Percentiles rank a stretch among this genome's conserved stretches.
These are phyloP conservation scores for Atractiella rhizophila DNA, from an alignment of 768 basidiomycete species.

Conservation along the genomic window DNA sequence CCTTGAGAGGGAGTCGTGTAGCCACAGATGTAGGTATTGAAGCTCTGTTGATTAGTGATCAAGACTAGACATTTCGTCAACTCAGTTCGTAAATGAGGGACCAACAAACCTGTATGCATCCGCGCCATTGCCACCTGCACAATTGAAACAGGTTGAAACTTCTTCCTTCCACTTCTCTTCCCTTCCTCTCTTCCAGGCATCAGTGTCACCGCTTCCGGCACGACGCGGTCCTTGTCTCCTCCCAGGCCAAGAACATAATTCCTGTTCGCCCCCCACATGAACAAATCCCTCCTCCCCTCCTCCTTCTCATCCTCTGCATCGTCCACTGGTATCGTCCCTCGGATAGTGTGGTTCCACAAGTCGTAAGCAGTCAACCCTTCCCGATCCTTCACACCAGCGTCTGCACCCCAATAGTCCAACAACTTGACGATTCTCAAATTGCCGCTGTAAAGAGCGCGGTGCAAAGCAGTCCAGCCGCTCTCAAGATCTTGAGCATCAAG, in stretches of 20 bases:
- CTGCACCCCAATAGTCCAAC: conserved; percentile 45
- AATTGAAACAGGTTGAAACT: conserved; percentile 38
- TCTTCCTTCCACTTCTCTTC: conserved; percentile 15
- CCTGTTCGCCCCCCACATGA: conserved; percentile 67
- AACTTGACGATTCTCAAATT: conserved; percentile 32
- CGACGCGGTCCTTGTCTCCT: conserved; percentile 47
- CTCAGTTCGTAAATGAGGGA: too few species aligned
- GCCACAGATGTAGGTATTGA: conserved; percentile 63
- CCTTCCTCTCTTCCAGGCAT: too few species aligned
- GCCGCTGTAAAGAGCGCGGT: conserved; percentile 39
- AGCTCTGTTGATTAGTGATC: conserved; percentile 42
- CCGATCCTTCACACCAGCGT: not conserved
- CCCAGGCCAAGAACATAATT: conserved; percentile 73
- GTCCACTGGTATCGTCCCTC: conserved; percentile 37
- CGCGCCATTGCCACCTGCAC: conserved; percentile 55
- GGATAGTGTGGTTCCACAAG: conserved; percentile 68
- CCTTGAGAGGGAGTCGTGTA: conserved; percentile 4
- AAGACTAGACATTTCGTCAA: too few species aligned
- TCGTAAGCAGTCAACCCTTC: conserved; percentile 60
- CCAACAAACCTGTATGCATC: conserved; percentile 62
- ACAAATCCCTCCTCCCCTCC: conserved; percentile 32
- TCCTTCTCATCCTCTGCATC: conserved; percentile 18
- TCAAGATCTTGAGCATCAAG: conserved; percentile 58
- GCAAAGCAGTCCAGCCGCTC: conserved; percentile 73
- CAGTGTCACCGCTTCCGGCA: conserved; percentile 51